Base-by-base conservation (phyloP, 1,284 basidiomycete species). In the Boletellus deceptivus region DNA sequence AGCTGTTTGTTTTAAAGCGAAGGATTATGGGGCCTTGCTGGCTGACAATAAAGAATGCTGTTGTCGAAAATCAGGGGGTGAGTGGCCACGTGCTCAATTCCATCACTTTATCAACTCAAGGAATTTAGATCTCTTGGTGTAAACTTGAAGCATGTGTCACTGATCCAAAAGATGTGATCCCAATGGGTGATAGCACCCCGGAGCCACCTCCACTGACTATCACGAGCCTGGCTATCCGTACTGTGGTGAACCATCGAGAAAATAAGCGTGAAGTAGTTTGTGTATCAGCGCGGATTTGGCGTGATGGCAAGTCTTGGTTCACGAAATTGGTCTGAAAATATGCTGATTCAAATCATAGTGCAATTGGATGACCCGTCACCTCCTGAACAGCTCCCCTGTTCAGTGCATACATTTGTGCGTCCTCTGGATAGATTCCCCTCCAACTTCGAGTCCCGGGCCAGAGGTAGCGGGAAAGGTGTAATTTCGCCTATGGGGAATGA, bases 21-120 rank as follows among this genome's bases (percentile, higher is more conserved):
- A 94, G 93, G 72, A 98, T 99, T 57, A 98, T 98, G 92, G 97
- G 97, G 3, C 95, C 97, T 0, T 99, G 97, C 68, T 99, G 96
- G 97, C 76, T 99, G 45, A 81, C 89, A 53, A 80, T 99, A 57
- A 86, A 89, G 67, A 80, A 86, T 22, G 83, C 86, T 11, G 71
- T 80, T 41, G 72, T 92, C 18, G 86, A 89, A 49, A 72, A 85
- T 61, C 88, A 90, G 70, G 86, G 88, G 9, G 91, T 93, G 66
- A 50, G 86, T 71, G 6, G 7, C 22, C n/a, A 50, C 20, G 38
- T 24, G 45, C n/a, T 40, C 37, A 10, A 31, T 16, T 24, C 11
- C 29, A 8, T 42, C 36, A 27, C 14, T 36, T 37, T 17, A 27
- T 37, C 58, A 9, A 55, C 44, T 43, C 35, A 37, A 14, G 8